Evolutionary conservation across 1,284 basidiomycete genomes (phyloP).

Genomic region (Lignosus rhinocerotis): DNA sequence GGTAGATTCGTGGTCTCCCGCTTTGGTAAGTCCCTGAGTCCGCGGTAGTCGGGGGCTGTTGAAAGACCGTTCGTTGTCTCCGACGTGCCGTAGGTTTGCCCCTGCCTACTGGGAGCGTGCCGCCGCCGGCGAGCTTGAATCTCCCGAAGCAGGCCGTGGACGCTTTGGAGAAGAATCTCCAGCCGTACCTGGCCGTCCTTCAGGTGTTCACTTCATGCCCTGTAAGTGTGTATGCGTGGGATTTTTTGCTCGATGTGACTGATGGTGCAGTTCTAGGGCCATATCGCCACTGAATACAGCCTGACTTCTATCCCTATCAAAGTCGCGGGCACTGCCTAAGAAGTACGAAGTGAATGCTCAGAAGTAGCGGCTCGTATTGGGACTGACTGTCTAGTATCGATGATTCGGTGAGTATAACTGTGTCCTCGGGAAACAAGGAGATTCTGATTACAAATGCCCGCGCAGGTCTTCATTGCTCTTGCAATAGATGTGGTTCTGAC

Average conservation of each 20-base stretch:
- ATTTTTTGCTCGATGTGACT: background rate
- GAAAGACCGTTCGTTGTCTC: background rate
- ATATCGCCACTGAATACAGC: constrained; percentile 18
- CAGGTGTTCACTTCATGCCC: constrained; percentile 19
- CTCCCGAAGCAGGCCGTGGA: constrained; percentile 4
- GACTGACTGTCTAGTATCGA: background rate
- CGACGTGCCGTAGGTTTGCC: constrained; percentile 11
- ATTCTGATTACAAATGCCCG: background rate
- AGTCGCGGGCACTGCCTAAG: background rate
- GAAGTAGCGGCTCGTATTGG: no score
- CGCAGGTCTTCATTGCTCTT: background rate
- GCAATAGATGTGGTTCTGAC: background rate
- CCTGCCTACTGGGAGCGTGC: background rate
- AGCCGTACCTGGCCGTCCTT: constrained; percentile 12
- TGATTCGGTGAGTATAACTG: background rate
- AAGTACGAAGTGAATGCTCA: background rate
- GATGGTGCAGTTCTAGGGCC: constrained; percentile 6
- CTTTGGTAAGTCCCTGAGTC: constrained; percentile 20
- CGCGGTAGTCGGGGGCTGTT: background rate
- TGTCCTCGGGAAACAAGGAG: no score
- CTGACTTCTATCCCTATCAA: constrained; percentile 14
- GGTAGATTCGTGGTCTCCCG: constrained; percentile 25
- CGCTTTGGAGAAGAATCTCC: background rate
- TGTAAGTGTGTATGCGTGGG: constrained; percentile 3
- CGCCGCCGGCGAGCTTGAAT: constrained; percentile 12